Percentiles rank a stretch among this genome's conserved stretches.
These are phyloP conservation scores for Anisodus acutangulus DNA, from an alignment of 257 asterid genomes.

Conservation along the genomic window DNA sequence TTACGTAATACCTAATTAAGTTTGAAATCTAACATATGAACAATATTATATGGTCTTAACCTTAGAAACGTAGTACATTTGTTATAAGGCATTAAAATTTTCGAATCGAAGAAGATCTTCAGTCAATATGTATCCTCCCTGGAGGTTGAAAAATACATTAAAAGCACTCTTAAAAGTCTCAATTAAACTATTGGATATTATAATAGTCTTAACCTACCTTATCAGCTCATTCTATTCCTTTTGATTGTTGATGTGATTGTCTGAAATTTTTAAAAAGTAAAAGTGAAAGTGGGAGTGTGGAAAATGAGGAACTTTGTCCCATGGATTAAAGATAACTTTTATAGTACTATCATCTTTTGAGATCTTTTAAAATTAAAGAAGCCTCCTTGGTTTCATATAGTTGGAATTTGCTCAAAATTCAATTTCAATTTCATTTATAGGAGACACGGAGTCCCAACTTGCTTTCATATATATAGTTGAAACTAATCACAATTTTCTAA, in stretches of 20 bases:
- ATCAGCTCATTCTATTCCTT: not conserved
- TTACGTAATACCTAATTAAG: not conserved
- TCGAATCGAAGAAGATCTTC: not conserved
- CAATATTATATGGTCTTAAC: not conserved
- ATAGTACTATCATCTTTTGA: not conserved
- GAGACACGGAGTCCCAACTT: not conserved
- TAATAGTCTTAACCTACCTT: not conserved
- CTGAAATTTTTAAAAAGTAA: not conserved
- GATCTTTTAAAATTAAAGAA: not conserved
- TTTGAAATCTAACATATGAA: not conserved
- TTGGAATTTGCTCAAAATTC: not conserved
- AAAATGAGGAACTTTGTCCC: not conserved
- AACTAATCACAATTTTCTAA: too few relatives aligned
- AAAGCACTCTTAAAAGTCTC: not conserved
- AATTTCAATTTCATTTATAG: not conserved
- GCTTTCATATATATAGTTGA: too few relatives aligned
- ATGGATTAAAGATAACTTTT: not conserved
- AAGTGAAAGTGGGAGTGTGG: not conserved
- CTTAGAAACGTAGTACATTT: constrained; percentile 13
- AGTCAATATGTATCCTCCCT: not conserved
- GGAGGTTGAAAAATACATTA: not conserved
- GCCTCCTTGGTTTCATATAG: not conserved
- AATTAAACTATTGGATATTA: not conserved
- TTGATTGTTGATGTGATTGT: not conserved
- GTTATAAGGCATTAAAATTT: not conserved